A percentile compares a stretch with the other conserved stretches of the same genome.
Evolutionary conservation across 768 basidiomycete genomes (phyloP).

Genomic region (Chalciporus sphaerocephalus): DNA sequence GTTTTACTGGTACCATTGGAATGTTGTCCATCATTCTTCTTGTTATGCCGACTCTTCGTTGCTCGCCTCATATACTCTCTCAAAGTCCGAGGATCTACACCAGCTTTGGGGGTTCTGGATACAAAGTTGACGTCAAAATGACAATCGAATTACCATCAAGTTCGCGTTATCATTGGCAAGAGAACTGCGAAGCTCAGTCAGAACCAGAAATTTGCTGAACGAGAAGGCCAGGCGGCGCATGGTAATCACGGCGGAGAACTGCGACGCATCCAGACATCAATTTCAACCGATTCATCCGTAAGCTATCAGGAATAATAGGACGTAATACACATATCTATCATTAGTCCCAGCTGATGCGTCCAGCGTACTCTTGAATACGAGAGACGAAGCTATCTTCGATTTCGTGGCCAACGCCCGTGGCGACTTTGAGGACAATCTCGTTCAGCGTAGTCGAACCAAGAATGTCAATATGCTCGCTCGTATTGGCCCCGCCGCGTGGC

Average conservation of each 20-base stretch:
- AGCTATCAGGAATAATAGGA: conserved; percentile 3
- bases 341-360: conserved; percentile 75
- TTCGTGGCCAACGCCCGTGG: conserved; percentile 75
- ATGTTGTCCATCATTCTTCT: conserved; percentile 8
- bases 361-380: conserved; percentile 70
- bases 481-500: conserved; percentile 88
- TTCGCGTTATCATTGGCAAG: neutral
- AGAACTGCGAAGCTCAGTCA: conserved; percentile 5
- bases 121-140: neutral
- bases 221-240: neutral
- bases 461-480: conserved; percentile 87
- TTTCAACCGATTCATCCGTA: neutral
- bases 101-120: neutral
- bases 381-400: conserved; percentile 69
- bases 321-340: conserved; percentile 1
- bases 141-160: neutral
- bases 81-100: neutral
- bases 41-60: neutral
- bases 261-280: neutral
- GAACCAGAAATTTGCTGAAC: neutral
- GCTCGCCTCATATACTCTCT: conserved; percentile 3
- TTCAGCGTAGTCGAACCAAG: conserved; percentile 77
- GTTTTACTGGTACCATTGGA: conserved; percentile 29
- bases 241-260: neutral
- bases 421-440: conserved; percentile 87